These are phyloP conservation scores for Colletotrichum liaoningense DNA, from an alignment of 2,329 filamentous ascomycete genomes.

Conservation along the genomic window DNA sequence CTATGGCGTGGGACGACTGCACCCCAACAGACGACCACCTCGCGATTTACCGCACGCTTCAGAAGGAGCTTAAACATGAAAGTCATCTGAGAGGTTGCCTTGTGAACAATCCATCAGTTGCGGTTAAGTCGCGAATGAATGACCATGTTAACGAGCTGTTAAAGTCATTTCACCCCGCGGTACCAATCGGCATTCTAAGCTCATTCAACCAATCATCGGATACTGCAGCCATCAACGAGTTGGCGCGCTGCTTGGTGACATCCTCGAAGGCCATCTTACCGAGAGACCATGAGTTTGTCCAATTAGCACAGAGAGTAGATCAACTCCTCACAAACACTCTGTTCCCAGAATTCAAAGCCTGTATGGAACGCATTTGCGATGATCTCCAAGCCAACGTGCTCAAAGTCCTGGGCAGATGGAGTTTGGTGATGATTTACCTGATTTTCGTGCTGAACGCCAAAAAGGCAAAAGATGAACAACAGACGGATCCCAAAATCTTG, in stretches of 20 bases:
- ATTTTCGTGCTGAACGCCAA: conserved; percentile 19
- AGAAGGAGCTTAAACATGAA: conserved; percentile 17
- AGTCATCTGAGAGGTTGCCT: conserved; percentile 8
- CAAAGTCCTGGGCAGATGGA: not conserved
- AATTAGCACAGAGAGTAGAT: not conserved
- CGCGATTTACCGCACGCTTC: conserved; percentile 9
- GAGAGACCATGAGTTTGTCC: not conserved
- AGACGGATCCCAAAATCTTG: not conserved
- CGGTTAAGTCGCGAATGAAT: not conserved
- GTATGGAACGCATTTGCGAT: conserved; percentile 7
- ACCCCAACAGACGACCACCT: conserved; percentile 15
- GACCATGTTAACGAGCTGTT: conserved; percentile 6
- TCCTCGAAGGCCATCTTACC: not conserved
- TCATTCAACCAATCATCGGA: conserved; percentile 10
- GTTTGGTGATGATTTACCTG: conserved; percentile 15
- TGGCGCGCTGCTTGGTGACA: not conserved
- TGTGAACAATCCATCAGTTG: not conserved
- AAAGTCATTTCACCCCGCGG: not conserved
- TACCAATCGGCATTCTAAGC: conserved; percentile 22
- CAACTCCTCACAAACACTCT: not conserved
- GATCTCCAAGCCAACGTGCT: conserved; percentile 2
- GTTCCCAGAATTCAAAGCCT: not conserved
- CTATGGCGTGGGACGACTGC: not conserved
- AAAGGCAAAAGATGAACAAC: conserved; percentile 1
- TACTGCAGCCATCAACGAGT: not conserved